A percentile compares a stretch with the other conserved stretches of the same genome.
Conservation (phyloP, 2,329 filamentous ascomycete species). For the Grosmannia penicillata region DNA sequence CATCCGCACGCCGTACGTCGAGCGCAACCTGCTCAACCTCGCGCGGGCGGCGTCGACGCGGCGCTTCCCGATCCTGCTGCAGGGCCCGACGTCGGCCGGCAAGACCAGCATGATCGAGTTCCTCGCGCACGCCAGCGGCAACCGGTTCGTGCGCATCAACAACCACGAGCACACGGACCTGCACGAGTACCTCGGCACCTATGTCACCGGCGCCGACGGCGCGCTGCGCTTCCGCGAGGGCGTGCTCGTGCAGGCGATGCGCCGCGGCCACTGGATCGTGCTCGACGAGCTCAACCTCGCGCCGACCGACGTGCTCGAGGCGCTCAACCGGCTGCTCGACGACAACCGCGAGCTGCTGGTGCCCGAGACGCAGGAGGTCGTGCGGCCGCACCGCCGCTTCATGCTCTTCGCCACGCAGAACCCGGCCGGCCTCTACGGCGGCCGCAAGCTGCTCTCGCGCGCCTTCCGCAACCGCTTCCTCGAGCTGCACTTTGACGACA, state of each 20-base stretch:
- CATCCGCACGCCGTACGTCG: constrained; percentile 91
- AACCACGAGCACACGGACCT: constrained; percentile 98
- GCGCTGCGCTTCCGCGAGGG: constrained; percentile 86
- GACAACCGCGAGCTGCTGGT: constrained; percentile 94
- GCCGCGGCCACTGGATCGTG: constrained; percentile 94
- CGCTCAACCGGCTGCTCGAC: constrained; percentile 84
- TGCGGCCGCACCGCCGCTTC: constrained; percentile 85
- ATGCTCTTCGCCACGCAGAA: constrained; percentile 99
- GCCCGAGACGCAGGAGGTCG: constrained; percentile 88
- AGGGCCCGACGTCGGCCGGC: constrained; percentile 90
- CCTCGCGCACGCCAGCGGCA: constrained; percentile 88
- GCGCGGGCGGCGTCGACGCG: constrained; percentile 86
- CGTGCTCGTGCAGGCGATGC: constrained; percentile 78
- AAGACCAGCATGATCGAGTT: constrained; percentile 99
- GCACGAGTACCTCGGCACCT: constrained; percentile 93
- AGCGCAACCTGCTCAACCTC: constrained; percentile 85
- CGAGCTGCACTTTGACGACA: constrained; percentile 95
- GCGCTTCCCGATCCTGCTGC: constrained; percentile 84
- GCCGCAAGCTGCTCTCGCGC: constrained; percentile 80
- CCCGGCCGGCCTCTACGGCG: constrained; percentile 86
- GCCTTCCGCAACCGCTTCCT: constrained; percentile 96
- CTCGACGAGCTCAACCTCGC: constrained; percentile 95
- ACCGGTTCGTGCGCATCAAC: constrained; percentile 96
- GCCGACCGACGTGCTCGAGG: constrained; percentile 91
- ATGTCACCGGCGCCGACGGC: constrained; percentile 73